Conservation (phyloP, 2,329 filamentous ascomycete genomes). For the Phymatotrichopsis omnivora region DNA sequence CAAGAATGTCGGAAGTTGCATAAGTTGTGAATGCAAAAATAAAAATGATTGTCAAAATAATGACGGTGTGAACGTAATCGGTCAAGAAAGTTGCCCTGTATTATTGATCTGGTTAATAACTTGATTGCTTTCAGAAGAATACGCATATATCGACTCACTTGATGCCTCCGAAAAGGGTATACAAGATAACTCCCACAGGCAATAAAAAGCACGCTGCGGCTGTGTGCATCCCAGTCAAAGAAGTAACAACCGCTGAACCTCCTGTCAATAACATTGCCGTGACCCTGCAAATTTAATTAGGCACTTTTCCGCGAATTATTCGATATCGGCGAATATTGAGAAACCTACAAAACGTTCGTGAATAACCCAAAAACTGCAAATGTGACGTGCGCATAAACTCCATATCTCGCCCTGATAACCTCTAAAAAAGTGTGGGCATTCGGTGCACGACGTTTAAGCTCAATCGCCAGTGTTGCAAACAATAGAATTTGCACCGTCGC, state of each 20-base stretch:
- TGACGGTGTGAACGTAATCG: slow-evolving; percentile 78
- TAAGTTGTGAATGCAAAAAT: slow-evolving; percentile 76
- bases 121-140: slow-evolving; percentile 2
- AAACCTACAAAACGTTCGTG: slow-evolving; percentile 60
- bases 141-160: slow-evolving; percentile 40
- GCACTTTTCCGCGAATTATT: neutral
- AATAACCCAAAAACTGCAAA: slow-evolving; percentile 74
- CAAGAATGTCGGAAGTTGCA: slow-evolving; percentile 59
- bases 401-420: slow-evolving; percentile 71
- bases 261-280: slow-evolving; percentile 83
- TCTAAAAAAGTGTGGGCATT: slow-evolving; percentile 58
- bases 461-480: slow-evolving; percentile 83
- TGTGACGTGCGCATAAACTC: slow-evolving; percentile 58
- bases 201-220: slow-evolving; percentile 76
- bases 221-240: slow-evolving; percentile 63
- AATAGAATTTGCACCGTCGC: slow-evolving; percentile 80
- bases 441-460: slow-evolving; percentile 74
- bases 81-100: slow-evolving; percentile 64
- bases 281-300: too few species aligned
- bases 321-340: neutral
- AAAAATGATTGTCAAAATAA: slow-evolving; percentile 74
- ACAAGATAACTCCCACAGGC: slow-evolving; percentile 68
- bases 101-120: slow-evolving; percentile 4
- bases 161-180: slow-evolving; percentile 68
- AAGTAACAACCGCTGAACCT: slow-evolving; percentile 62